These are phyloP conservation scores for Trametes villosa DNA, from an alignment of 768 basidiomycete species.

Conservation along the genomic window DNA sequence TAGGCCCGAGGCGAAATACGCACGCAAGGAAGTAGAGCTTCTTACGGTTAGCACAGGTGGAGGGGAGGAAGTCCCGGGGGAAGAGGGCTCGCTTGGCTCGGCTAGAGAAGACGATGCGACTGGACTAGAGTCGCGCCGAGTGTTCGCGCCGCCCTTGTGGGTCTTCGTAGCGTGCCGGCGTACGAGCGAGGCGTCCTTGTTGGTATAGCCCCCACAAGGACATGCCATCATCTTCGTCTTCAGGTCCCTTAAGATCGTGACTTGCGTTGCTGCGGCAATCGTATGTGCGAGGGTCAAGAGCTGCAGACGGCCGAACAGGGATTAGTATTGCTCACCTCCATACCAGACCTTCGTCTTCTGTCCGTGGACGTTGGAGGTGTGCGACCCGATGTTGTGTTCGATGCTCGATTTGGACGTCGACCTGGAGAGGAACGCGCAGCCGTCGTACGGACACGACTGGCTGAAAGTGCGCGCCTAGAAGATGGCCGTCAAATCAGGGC, in stretches of 20 bases:
- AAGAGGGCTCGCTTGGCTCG: too few relatives aligned
- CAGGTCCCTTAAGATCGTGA: conserved; percentile 6
- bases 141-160: not conserved
- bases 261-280: not conserved
- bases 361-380: not conserved
- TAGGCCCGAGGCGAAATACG: too few relatives aligned
- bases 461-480: not conserved
- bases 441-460: not conserved
- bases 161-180: not conserved
- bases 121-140: not conserved
- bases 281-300: not conserved
- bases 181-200: not conserved
- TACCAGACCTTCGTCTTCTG: conserved; percentile 4
- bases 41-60: too few relatives aligned
- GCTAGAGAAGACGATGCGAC: not conserved
- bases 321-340: not conserved
- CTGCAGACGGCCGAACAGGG: too few relatives aligned
- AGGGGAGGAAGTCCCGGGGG: too few relatives aligned
- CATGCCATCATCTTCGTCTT: conserved; percentile 7
- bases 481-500: too few relatives aligned
- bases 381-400: conserved; percentile 3
- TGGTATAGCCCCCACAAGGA: conserved; percentile 3
- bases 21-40: too few relatives aligned
- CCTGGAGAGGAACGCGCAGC: not conserved
- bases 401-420: not conserved